Percentiles rank a stretch among this genome's conserved stretches.
These are phyloP conservation scores for Acanthamoeba sp. DNA, from an alignment of 208 protist species.

Conservation along the genomic window DNA sequence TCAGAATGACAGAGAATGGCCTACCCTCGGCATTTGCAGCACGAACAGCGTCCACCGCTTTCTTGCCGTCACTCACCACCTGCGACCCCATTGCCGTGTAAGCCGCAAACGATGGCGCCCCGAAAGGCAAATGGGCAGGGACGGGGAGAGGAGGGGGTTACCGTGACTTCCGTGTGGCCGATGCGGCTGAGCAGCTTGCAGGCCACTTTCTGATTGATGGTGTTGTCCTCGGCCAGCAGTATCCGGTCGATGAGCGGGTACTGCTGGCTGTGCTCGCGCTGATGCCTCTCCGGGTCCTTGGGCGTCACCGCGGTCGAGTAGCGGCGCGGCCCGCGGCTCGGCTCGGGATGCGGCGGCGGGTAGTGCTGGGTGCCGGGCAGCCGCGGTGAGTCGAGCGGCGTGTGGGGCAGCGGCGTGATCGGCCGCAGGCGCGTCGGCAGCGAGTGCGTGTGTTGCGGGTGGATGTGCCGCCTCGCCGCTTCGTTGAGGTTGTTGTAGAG, in stretches of 20 bases:
- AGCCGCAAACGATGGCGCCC: background rate
- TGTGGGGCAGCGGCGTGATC: background rate
- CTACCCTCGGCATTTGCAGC: background rate
- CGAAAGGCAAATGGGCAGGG: background rate
- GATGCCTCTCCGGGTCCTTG: background rate
- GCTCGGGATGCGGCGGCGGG: background rate
- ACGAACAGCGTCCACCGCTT: background rate
- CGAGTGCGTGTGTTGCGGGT: conserved; percentile 23
- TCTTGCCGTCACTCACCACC: background rate
- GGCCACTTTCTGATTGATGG: conserved; percentile 66
- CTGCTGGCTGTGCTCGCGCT: background rate
- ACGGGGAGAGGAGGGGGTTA: background rate
- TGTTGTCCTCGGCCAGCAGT: conserved; percentile 64
- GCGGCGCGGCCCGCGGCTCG: background rate
- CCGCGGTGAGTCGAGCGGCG: background rate
- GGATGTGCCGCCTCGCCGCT: background rate
- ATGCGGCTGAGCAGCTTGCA: conserved; percentile 32
- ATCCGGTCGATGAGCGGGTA: conserved; percentile 6
- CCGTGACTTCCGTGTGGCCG: conserved; percentile 7
- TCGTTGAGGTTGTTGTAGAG: conserved; percentile 4
- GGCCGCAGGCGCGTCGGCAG: background rate
- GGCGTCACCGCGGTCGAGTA: background rate
- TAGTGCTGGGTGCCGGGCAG: conserved; percentile 34
- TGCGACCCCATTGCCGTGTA: background rate
- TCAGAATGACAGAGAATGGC: conserved; percentile 18